Evolutionary conservation across 768 basidiomycete species (phyloP).

Genomic region (Terana coerulea): DNA sequence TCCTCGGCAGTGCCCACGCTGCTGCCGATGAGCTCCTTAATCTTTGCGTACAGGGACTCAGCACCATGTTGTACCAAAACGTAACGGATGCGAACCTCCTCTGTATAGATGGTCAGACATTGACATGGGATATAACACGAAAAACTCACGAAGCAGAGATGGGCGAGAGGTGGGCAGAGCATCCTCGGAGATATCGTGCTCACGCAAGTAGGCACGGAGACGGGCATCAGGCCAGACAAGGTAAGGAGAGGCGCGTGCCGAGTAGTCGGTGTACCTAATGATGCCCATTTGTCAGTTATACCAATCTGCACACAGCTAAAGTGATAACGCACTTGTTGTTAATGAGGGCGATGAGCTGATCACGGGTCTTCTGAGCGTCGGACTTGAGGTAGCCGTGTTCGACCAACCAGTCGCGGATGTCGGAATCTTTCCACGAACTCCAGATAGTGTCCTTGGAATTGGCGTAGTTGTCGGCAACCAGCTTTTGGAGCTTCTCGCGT

Average conservation of each 20-base stretch:
- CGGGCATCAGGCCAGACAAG: slow-evolving; percentile 91
- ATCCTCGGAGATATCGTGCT: slow-evolving; percentile 70
- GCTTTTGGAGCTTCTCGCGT: slow-evolving; percentile 68
- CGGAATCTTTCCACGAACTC: slow-evolving; percentile 69
- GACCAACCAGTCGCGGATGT: slow-evolving; percentile 70
- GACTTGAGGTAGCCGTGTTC: slow-evolving; percentile 61
- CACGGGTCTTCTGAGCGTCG: slow-evolving; percentile 60
- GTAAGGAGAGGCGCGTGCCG: slow-evolving; percentile 54
- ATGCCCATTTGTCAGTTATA: neutral
- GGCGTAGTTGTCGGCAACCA: slow-evolving; percentile 69
- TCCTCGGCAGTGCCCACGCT: slow-evolving; percentile 77
- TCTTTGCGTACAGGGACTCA: slow-evolving; percentile 52
- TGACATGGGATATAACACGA: neutral
- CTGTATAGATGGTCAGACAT: slow-evolving; percentile 29
- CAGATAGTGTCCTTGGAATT: slow-evolving; percentile 58
- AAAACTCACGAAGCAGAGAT: slow-evolving; percentile 67
- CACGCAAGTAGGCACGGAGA: slow-evolving; percentile 83
- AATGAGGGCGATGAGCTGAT: slow-evolving; percentile 72
- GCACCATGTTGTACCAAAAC: slow-evolving; percentile 58
- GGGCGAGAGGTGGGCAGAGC: slow-evolving; percentile 61
- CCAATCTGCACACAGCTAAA: neutral
- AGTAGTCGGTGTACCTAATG: slow-evolving; percentile 50
- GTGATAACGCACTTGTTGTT: slow-evolving; percentile 52
- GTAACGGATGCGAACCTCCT: slow-evolving; percentile 79
- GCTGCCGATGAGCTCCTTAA: slow-evolving; percentile 63